These are phyloP conservation scores for Gnaphalium uliginosum DNA, from an alignment of 129 eudicot species.

Conservation along the genomic window DNA sequence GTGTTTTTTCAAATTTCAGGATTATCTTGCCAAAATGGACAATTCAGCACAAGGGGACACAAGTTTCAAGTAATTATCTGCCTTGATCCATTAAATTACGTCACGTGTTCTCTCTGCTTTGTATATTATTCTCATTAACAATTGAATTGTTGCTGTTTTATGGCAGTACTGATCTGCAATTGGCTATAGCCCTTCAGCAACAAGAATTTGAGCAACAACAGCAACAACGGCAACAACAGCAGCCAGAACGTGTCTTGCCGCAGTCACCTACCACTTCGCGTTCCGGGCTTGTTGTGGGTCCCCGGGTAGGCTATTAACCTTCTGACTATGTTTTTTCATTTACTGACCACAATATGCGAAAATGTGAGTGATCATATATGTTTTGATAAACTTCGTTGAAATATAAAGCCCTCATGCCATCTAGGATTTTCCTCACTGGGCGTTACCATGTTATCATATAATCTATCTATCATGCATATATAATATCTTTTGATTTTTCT, in stretches of 20 bases:
- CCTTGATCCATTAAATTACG: neutral
- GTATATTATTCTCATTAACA: neutral
- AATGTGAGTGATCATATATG: neutral
- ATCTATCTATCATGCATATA: neutral
- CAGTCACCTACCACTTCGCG: conserved; percentile 45
- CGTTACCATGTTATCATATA: neutral
- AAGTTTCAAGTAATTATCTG: conserved; percentile 57
- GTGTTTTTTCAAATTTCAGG: conserved; percentile 45
- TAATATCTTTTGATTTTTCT: neutral
- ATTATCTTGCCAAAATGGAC: conserved; percentile 72
- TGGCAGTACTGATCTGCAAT: conserved; percentile 82
- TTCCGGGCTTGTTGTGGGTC: conserved; percentile 81
- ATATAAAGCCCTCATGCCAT: conserved; percentile 21
- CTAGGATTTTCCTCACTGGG: neutral
- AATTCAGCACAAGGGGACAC: conserved; percentile 43
- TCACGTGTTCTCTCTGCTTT: neutral
- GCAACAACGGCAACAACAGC: conserved; percentile 32
- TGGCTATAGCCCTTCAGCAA: conserved; percentile 88
- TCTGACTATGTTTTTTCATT: conserved; percentile 4
- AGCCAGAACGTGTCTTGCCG: conserved; percentile 45
- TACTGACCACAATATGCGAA: neutral
- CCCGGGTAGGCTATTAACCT: conserved; percentile 54
- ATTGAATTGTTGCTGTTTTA: conserved; percentile 16
- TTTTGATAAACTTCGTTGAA: neutral
- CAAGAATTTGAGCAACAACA: conserved; percentile 82